A percentile compares a stretch with the other conserved stretches of the same genome.
phyloP scores from a whole-genome alignment of 2,329 filamentous ascomycete genomes.

The Phialophora tarda region DNA sequence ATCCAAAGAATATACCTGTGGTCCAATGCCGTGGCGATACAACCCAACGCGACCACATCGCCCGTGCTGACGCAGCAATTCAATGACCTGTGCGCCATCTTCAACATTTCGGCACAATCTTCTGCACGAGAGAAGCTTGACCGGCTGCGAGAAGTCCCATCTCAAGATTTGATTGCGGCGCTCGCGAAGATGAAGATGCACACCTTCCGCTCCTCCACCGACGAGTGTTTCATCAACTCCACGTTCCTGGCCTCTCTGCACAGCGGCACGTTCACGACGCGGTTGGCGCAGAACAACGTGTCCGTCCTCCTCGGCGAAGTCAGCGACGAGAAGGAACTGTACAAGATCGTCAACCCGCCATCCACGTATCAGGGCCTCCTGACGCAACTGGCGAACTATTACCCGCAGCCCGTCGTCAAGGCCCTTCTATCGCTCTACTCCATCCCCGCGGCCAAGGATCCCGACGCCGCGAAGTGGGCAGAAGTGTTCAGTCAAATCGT shows the following conservation, averaged over 20 bases:
- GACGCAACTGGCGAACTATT: slow-evolving; percentile 53
- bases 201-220: slow-evolving; percentile 55
- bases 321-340: slow-evolving; percentile 53
- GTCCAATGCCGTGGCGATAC: slow-evolving; percentile 55
- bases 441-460: slow-evolving; percentile 40
- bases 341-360: slow-evolving; percentile 50
- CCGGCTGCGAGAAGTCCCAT: slow-evolving; percentile 43
- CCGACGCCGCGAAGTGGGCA: slow-evolving; percentile 38
- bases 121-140: slow-evolving; percentile 44
- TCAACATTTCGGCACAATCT: slow-evolving; percentile 40
- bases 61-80: slow-evolving; percentile 50
- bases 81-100: slow-evolving; percentile 50
- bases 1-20: slow-evolving; percentile 52
- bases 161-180: slow-evolving; percentile 44
- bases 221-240: slow-evolving; percentile 49
- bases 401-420: slow-evolving; percentile 48
- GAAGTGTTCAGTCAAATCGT: slow-evolving; percentile 52
- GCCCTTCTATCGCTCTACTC: slow-evolving; percentile 47
- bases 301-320: slow-evolving; percentile 54
- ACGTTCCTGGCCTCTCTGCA: slow-evolving; percentile 50
- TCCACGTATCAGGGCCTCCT: slow-evolving; percentile 45
- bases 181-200: slow-evolving; percentile 52
- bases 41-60: slow-evolving; percentile 48
- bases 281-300: slow-evolving; percentile 47
- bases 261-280: slow-evolving; percentile 46